phyloP scores from a whole-genome alignment of 2,329 filamentous ascomycete species.

The Verticillium tricorpus region DNA sequence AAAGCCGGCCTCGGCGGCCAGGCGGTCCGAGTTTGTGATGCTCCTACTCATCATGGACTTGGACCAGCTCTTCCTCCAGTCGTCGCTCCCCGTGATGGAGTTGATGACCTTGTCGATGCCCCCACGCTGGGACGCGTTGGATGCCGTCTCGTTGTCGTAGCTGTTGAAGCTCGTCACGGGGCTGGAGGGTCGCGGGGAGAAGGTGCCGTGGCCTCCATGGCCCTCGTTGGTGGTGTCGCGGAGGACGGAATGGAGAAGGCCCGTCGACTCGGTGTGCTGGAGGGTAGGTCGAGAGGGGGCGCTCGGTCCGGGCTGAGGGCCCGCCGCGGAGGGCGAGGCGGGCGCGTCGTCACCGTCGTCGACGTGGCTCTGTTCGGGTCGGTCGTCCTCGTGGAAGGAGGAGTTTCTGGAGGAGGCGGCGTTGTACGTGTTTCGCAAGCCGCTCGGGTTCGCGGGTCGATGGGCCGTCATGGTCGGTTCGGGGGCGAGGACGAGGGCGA shows the following conservation, averaged over 20 bases:
- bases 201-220: constrained; percentile 68
- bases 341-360: constrained; percentile 12
- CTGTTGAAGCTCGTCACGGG: constrained; percentile 30
- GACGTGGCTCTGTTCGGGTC: neutral
- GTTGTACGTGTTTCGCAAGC: constrained; percentile 1
- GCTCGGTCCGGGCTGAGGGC: constrained; percentile 18
- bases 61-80: constrained; percentile 47
- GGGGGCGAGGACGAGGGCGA: no score
- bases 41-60: constrained; percentile 56
- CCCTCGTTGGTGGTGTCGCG: constrained; percentile 38
- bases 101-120: constrained; percentile 33
- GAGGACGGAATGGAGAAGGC: constrained; percentile 36
- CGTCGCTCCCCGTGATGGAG: constrained; percentile 31
- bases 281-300: constrained; percentile 7
- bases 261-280: constrained; percentile 42
- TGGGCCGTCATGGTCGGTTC: neutral
- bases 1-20: constrained; percentile 70
- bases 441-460: constrained; percentile 1
- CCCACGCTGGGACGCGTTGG: constrained; percentile 17
- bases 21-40: constrained; percentile 66
- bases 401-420: neutral
- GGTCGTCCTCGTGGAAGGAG: neutral
- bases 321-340: constrained; percentile 12
- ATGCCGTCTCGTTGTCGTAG: constrained; percentile 26
- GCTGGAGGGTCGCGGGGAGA: constrained; percentile 62